Conservation (phyloP, 768 basidiomycete species). For the Hygrophoropsis aurantiaca region DNA sequence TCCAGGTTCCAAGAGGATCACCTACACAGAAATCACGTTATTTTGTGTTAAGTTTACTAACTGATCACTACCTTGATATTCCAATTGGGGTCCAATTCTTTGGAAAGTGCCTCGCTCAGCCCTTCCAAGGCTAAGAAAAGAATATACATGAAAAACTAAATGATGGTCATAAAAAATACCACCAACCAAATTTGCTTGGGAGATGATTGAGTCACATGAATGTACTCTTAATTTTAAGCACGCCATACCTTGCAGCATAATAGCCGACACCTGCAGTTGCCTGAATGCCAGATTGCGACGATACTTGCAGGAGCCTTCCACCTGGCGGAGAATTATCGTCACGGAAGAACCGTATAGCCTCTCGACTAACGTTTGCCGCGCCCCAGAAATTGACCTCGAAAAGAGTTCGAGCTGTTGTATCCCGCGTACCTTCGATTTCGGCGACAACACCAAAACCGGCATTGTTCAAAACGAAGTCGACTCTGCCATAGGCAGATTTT, state of each 20-base stretch:
- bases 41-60: background rate
- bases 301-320: constrained; percentile 38
- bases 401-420: constrained; percentile 26
- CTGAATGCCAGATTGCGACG: constrained; percentile 26
- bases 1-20: constrained; percentile 8
- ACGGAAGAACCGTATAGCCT: constrained; percentile 30
- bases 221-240: no score
- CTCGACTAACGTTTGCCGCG: constrained; percentile 21
- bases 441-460: constrained; percentile 29
- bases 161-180: no score
- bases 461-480: constrained; percentile 48
- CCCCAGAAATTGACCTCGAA: constrained; percentile 38
- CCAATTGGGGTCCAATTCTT: constrained; percentile 19
- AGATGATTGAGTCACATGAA: no score
- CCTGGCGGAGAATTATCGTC: constrained; percentile 36
- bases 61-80: constrained; percentile 14
- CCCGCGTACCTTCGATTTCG: constrained; percentile 34
- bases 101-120: constrained; percentile 10
- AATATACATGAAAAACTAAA: no score
- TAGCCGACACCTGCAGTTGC: constrained; percentile 3
- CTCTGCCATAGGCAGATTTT: constrained; percentile 32
- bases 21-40: background rate
- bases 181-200: no score
- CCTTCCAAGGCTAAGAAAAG: constrained; percentile 11
- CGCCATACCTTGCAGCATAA: constrained; percentile 11